Conservation (phyloP, 768 basidiomycete species). For the Rhizopogon sp. region DNA sequence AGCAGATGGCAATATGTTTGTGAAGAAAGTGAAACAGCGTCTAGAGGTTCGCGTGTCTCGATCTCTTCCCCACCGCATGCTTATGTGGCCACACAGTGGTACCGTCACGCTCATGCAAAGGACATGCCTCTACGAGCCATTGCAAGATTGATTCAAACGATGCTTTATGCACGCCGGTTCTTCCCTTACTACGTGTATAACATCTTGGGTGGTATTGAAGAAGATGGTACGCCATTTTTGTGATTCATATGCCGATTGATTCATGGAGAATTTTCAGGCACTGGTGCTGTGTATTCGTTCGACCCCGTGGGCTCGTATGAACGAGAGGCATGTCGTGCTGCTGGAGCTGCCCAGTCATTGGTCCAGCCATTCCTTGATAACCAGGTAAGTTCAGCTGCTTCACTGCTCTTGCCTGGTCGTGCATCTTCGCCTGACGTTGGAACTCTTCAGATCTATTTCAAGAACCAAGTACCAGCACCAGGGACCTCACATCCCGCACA, state of each 20-base stretch:
- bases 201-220: conserved; percentile 93
- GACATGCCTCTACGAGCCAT: conserved; percentile 97
- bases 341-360: conserved; percentile 90
- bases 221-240: conserved; percentile 67
- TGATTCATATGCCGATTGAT: background rate
- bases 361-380: conserved; percentile 99
- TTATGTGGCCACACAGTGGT: conserved; percentile 61
- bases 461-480: conserved; percentile 80
- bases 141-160: conserved; percentile 96
- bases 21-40: conserved; percentile 93
- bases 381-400: conserved; percentile 59
- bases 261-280: conserved; percentile 44
- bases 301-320: conserved; percentile 99
- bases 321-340: conserved; percentile 93
- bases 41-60: conserved; percentile 67
- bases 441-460: conserved; percentile 83
- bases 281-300: conserved; percentile 99
- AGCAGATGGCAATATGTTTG: conserved; percentile 96
- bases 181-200: conserved; percentile 99
- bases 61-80: background rate
- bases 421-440: conserved; percentile 17
- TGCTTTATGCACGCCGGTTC: conserved; percentile 94
- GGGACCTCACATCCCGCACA: conserved; percentile 75
- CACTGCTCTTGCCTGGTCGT: conserved; percentile 12
- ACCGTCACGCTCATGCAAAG: conserved; percentile 93